phyloP scores from a whole-genome alignment of 306 rosid species.

The Prunus salicina region DNA sequence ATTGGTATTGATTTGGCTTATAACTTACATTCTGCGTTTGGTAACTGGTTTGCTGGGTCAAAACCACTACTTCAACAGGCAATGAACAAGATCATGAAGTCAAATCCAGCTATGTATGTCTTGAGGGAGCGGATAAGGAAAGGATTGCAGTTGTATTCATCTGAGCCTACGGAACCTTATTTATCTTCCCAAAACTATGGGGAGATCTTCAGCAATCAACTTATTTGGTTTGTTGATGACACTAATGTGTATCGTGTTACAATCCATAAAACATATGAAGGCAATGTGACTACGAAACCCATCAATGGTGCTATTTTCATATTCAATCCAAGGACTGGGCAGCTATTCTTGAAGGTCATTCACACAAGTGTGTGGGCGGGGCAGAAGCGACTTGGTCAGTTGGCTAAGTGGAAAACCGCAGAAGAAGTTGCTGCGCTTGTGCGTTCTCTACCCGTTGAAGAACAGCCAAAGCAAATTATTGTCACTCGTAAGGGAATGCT shows the following conservation, averaged over 20 bases:
- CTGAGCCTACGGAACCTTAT: conserved; percentile 99
- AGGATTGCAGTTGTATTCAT: conserved; percentile 96
- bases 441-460: conserved; percentile 95
- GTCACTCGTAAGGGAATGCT: conserved; percentile 99
- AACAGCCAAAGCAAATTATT: conserved; percentile 96
- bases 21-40: conserved; percentile 96
- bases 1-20: conserved; percentile 96
- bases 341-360: conserved; percentile 90
- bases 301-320: conserved; percentile 97
- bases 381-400: conserved; percentile 99
- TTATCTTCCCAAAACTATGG: conserved; percentile 97
- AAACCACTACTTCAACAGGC: conserved; percentile 97
- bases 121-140: conserved; percentile 97
- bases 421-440: conserved; percentile 99
- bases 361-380: conserved; percentile 99
- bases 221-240: conserved; percentile 99
- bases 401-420: conserved; percentile 99
- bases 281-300: conserved; percentile 97
- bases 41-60: conserved; percentile 99
- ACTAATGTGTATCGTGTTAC: conserved; percentile 98
- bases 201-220: conserved; percentile 98
- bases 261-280: conserved; percentile 95
- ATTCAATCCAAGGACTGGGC: conserved; percentile 98
- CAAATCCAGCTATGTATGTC: conserved; percentile 97
- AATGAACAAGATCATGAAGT: conserved; percentile 99